These are phyloP conservation scores for Borovskyia barvae DNA, from an alignment of 208 protist genomes.

Conservation along the genomic window DNA sequence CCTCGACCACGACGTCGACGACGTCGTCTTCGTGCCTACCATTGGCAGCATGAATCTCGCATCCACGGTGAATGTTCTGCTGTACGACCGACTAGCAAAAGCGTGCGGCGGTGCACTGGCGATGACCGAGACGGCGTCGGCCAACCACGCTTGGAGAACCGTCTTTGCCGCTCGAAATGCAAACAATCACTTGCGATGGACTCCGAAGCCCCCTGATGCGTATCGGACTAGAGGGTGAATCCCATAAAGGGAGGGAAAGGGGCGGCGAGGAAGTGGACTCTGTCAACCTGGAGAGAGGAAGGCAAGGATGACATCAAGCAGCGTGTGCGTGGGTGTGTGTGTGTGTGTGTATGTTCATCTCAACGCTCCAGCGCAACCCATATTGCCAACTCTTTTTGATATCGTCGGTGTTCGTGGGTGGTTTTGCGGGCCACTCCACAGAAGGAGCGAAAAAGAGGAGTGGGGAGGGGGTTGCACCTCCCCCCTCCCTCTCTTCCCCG, in stretches of 20 bases:
- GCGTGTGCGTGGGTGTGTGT: too few species aligned
- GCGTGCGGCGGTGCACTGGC: slow-evolving; percentile 18
- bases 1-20: slow-evolving; percentile 42
- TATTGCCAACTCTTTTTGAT: too few species aligned
- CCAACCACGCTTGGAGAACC: slow-evolving; percentile 4
- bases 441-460: neutral
- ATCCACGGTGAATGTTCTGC: slow-evolving; percentile 59
- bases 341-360: too few species aligned
- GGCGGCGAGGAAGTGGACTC: too few species aligned
- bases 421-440: neutral
- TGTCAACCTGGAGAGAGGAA: too few species aligned
- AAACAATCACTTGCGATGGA: slow-evolving; percentile 48
- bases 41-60: slow-evolving; percentile 75
- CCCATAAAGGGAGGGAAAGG: too few species aligned
- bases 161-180: slow-evolving; percentile 42
- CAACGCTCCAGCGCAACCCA: too few species aligned
- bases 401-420: neutral
- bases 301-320: too few species aligned
- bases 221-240: too few species aligned
- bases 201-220: neutral
- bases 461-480: neutral
- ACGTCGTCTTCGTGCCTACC: slow-evolving; percentile 71
- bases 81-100: slow-evolving; percentile 72
- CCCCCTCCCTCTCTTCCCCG: neutral
- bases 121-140: neutral